Conservation (phyloP, 305 asterid genomes). For the Fraxinus velutina region DNA sequence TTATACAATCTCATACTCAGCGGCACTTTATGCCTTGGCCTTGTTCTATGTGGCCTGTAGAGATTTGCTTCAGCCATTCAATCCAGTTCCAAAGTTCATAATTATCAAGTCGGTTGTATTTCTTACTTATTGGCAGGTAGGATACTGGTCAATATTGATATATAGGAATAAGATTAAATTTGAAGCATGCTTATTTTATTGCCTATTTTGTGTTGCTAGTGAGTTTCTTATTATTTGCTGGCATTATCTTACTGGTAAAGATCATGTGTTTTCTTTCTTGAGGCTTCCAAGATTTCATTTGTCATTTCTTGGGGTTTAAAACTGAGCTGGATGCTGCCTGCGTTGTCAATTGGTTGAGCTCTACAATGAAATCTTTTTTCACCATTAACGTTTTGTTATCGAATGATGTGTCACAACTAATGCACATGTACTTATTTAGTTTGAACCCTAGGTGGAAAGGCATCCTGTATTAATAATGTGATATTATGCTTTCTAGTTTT, state of each 20-base stretch:
- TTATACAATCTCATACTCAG: constrained; percentile 86
- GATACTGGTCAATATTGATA: constrained; percentile 13
- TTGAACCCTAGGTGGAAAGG: background rate
- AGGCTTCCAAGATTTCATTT: background rate
- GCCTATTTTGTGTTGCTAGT: constrained; percentile 9
- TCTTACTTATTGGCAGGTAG: constrained; percentile 97
- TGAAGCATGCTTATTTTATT: constrained; percentile 6
- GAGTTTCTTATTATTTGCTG: constrained; percentile 2
- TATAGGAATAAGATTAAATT: constrained; percentile 2
- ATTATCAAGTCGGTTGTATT: constrained; percentile 88
- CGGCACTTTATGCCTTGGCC: constrained; percentile 87
- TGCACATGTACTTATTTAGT: background rate
- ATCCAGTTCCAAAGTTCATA: constrained; percentile 95
- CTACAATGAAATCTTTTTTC: background rate
- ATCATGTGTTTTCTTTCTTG: background rate
- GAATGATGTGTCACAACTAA: background rate
- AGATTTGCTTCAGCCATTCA: constrained; percentile 91
- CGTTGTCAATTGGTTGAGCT: background rate
- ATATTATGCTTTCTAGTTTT: background rate
- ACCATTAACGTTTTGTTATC: background rate
- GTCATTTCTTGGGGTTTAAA: background rate
- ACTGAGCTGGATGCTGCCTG: constrained; percentile 2
- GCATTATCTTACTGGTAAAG: background rate
- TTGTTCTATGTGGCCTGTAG: constrained; percentile 94
- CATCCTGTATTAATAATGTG: background rate